Conservation (phyloP, 768 basidiomycete species). For the Tricholoma sp. region DNA sequence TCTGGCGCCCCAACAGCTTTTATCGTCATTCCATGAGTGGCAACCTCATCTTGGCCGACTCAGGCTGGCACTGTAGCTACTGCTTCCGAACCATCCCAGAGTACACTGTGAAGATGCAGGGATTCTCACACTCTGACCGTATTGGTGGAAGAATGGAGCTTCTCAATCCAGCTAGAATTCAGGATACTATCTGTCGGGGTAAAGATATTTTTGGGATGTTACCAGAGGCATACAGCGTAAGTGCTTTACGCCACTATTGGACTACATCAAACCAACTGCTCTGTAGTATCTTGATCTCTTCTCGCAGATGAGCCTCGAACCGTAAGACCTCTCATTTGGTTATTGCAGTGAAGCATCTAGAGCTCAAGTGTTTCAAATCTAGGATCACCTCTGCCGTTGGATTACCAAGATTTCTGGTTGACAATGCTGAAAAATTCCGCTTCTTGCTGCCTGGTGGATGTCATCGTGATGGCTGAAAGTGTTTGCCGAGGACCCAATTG, state of each 20-base stretch:
- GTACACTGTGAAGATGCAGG: constrained; percentile 54
- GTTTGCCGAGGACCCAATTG: background rate
- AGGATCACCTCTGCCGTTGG: constrained; percentile 44
- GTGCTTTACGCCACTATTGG: constrained; percentile 12
- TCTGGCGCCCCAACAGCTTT: constrained; percentile 35
- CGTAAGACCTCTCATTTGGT: constrained; percentile 29
- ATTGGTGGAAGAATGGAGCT: constrained; percentile 43
- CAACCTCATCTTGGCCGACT: constrained; percentile 47
- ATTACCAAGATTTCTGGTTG: constrained; percentile 46
- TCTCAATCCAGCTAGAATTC: constrained; percentile 47
- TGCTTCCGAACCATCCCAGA: constrained; percentile 59
- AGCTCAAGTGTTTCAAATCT: background rate
- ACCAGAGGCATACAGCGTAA: constrained; percentile 54
- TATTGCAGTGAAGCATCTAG: background rate
- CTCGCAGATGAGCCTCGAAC: constrained; percentile 46
- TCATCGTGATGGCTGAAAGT: constrained; percentile 22
- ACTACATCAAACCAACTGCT: constrained; percentile 1
- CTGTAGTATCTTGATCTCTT: constrained; percentile 48
- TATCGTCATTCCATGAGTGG: constrained; percentile 48
- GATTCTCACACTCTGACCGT: constrained; percentile 60
- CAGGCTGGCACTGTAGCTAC: constrained; percentile 70
- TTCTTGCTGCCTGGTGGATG: constrained; percentile 57
- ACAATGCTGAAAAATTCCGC: constrained; percentile 43
- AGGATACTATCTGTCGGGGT: constrained; percentile 52
- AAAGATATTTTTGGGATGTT: constrained; percentile 64